Evolutionary conservation across 140 eudicot genomes (phyloP), one percentile per base, ranked within the genome.

Genomic region (Senecio squalidus): DNA sequence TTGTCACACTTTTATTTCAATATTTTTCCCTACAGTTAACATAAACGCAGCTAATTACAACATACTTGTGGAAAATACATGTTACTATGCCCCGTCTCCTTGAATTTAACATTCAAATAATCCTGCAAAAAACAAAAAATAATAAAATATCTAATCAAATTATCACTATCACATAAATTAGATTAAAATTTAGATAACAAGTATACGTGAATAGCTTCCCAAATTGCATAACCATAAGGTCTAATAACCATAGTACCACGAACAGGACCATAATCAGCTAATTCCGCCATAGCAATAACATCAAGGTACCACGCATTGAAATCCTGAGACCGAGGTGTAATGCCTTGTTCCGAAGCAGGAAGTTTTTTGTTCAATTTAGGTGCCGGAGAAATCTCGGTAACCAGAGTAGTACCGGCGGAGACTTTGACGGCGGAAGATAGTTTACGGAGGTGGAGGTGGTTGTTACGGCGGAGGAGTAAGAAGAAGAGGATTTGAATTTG

Each of bases 211-310:
- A 92, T 92, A 6, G 98, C 89, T 71, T 92, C 98, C 98, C 96
- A 92, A 50, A 92, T 92, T 4, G 99, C 99, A 24, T 92, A 92
- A 61, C 96, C 96, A 40, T 87, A 92, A 6, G 99, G 98, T n/a
- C 96, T 84, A 71, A 92, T 92, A 39, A 88, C 99, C 99, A 92
- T 92, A 15, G 96, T 92, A 43, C 99, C 99, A 4, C 99, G 86
- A 79, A 92, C 99, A 0, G 99, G 99, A 6, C 99, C 99, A 41
- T 92, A 87, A 80, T 88, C 96, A 39, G 96, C 96, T 17, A 92
- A 81, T 78, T 87, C 98, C 3, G 96, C 99, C 65, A 77, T 71
- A 26, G 96, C 79, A 46, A 92, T 87, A 49, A 92, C 70, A 75
- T 92, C 96, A 9, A 87, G 77, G 28, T 92, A 92, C 98, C 98